Conservation (phyloP, 495 filamentous ascomycete species). For the Pyrenopolyporus hunteri region DNA sequence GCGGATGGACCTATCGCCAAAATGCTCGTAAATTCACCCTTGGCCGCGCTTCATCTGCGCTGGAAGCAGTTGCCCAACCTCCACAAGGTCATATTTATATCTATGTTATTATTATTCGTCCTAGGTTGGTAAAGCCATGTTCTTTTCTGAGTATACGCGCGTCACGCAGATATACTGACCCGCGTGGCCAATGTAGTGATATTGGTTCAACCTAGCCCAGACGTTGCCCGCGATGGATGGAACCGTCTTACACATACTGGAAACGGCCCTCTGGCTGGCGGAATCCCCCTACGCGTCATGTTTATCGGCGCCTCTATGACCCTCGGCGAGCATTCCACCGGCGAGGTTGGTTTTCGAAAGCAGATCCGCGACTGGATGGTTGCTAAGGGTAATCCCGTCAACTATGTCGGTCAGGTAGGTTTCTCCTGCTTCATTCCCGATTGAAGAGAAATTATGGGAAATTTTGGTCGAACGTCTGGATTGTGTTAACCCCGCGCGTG, state of each 20-base stretch:
- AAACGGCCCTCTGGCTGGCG: constrained; percentile 32
- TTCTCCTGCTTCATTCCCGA: neutral
- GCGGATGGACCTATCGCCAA: constrained; percentile 25
- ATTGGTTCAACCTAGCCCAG: constrained; percentile 27
- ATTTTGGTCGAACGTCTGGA: constrained; percentile 2
- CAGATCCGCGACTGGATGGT: constrained; percentile 48
- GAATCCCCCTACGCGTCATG: constrained; percentile 55
- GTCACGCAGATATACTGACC: constrained; percentile 1
- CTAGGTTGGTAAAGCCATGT: constrained; percentile 16
- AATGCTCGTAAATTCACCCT: constrained; percentile 27
- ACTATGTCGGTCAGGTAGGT: constrained; percentile 42
- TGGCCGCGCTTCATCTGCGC: constrained; percentile 28
- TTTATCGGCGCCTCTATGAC: constrained; percentile 67
- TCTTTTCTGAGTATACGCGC: neutral
- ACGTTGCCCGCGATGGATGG: constrained; percentile 30
- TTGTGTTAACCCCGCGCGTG: constrained; percentile 21
- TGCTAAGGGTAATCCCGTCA: constrained; percentile 43
- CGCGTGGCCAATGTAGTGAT: constrained; percentile 4
- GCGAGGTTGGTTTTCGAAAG: constrained; percentile 61
- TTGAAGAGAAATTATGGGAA: neutral
- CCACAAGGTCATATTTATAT: constrained; percentile 24
- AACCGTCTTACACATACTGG: constrained; percentile 26
- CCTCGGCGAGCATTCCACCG: constrained; percentile 55
- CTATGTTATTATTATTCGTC: constrained; percentile 12
- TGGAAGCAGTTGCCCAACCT: constrained; percentile 35